Conservation (phyloP, 2,329 filamentous ascomycete species). For the Zymoseptoria passerinii region DNA sequence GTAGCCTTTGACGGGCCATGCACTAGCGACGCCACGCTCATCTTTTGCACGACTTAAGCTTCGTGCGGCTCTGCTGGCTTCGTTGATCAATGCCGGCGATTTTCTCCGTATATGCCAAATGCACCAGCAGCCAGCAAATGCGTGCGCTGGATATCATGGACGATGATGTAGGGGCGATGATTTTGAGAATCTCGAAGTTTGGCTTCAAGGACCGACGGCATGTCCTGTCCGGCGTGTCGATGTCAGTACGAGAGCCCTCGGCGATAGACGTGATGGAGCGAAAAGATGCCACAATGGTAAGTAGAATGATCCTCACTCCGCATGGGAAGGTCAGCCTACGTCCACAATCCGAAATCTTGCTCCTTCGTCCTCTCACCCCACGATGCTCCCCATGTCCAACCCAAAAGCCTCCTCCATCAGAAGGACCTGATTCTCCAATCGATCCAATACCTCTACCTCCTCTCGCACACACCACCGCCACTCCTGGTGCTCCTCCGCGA, state of each 20-base stretch:
- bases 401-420: conserved; percentile 7
- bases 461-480: conserved; percentile 5
- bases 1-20: background rate
- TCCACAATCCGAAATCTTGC: background rate
- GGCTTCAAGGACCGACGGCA: background rate
- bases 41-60: background rate
- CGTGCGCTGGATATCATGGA: background rate
- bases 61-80: background rate
- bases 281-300: background rate
- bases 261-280: background rate
- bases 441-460: conserved; percentile 1
- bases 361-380: background rate
- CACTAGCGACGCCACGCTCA: background rate
- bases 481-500: conserved; percentile 7
- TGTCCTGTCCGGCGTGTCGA: background rate
- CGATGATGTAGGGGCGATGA: background rate
- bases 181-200: background rate
- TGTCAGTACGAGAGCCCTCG: background rate
- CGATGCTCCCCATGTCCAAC: background rate
- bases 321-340: background rate
- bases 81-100: background rate
- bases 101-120: background rate
- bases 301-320: background rate
- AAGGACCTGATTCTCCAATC: conserved; percentile 3
- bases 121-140: background rate